Evolutionary conservation across 2,329 filamentous ascomycete genomes (phyloP).

Genomic region (Teratosphaeria zuluensis): DNA sequence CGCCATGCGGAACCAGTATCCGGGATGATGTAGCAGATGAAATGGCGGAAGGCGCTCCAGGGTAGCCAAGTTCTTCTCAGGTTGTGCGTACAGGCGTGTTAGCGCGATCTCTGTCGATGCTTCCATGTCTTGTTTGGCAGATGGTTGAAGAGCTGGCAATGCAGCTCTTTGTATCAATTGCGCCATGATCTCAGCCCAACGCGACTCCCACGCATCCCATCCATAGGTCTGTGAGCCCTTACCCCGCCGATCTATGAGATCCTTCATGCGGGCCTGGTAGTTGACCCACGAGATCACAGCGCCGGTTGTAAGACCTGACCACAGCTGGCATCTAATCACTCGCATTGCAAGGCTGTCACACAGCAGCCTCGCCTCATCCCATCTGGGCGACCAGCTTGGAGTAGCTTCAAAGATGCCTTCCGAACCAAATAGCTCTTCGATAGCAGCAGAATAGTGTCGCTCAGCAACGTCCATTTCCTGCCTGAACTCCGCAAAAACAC

Average conservation of each 20-base stretch:
- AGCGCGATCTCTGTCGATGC: conserved; percentile 4
- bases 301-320: conserved; percentile 66
- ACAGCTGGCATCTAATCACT: conserved; percentile 71
- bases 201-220: conserved; percentile 87
- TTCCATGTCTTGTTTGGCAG: conserved; percentile 3
- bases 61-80: conserved; percentile 42
- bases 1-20: conserved; percentile 51
- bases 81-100: conserved; percentile 32
- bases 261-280: conserved; percentile 64
- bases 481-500: conserved; percentile 81
- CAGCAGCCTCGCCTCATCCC: conserved; percentile 84
- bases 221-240: conserved; percentile 83
- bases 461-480: conserved; percentile 84
- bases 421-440: conserved; percentile 69
- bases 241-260: conserved; percentile 72
- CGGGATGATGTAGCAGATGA: conserved; percentile 51
- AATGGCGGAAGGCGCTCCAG: conserved; percentile 46
- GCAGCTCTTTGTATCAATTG: conserved; percentile 47
- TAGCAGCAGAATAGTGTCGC: conserved; percentile 77
- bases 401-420: conserved; percentile 76
- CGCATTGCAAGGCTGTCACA: conserved; percentile 75
- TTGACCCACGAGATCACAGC: conserved; percentile 72
- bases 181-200: conserved; percentile 55
- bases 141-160: conserved; percentile 34
- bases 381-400: conserved; percentile 79